A percentile compares a stretch with the other conserved stretches of the same genome.
Conservation (phyloP, 1,284 basidiomycete genomes). For the Cryptococcus wingfieldii region DNA sequence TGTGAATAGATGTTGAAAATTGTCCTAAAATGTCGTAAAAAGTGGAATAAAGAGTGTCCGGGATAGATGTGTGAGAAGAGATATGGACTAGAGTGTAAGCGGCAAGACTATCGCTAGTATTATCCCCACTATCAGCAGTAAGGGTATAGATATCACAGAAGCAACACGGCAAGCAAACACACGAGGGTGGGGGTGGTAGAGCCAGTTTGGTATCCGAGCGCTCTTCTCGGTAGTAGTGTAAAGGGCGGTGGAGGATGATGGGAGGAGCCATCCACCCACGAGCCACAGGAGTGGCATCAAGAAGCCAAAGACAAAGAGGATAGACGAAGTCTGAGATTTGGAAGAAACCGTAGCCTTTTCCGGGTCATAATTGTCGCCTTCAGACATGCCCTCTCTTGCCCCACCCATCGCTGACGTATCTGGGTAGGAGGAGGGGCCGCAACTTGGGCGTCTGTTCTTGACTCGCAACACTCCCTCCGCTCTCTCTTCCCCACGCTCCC, state of each 20-base stretch:
- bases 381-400: not conserved
- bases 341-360: conserved; percentile 4
- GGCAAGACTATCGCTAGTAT: not conserved
- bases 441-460: conserved; percentile 11
- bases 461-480: conserved; percentile 1
- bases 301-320: conserved; percentile 15
- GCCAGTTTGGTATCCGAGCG: not conserved
- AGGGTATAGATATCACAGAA: not conserved
- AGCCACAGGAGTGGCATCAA: conserved; percentile 13
- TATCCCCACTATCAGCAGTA: not conserved
- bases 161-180: not conserved
- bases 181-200: not conserved
- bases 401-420: conserved; percentile 5
- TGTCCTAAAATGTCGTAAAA: too few species aligned
- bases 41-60: too few species aligned
- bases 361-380: not conserved
- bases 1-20: too few species aligned
- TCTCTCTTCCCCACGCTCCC: conserved; percentile 1
- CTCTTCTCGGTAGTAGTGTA: not conserved
- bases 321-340: conserved; percentile 2
- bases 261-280: conserved; percentile 12
- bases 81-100: not conserved
- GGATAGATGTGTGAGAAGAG: too few species aligned
- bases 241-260: not conserved
- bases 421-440: conserved; percentile 16